Conservation (phyloP, 148 eudicot genomes). For the Diospyros lotus region DNA sequence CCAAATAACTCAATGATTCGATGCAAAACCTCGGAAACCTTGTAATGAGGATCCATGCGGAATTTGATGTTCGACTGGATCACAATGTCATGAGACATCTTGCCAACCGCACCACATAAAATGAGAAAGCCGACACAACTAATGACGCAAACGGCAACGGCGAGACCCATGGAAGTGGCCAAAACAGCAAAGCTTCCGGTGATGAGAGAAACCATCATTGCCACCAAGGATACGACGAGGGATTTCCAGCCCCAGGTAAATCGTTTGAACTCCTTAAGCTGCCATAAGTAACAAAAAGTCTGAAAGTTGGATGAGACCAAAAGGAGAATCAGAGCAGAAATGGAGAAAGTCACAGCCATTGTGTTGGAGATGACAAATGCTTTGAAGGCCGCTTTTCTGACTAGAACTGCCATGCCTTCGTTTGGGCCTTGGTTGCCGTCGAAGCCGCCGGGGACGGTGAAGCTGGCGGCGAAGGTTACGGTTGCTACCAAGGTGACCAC, state of each 20-base stretch:
- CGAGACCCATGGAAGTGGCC: neutral
- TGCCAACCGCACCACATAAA: too few relatives aligned
- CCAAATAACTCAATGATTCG: too few relatives aligned
- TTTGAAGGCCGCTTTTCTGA: constrained; percentile 6
- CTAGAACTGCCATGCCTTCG: constrained; percentile 7
- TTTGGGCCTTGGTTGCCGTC: neutral
- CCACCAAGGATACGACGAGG: neutral
- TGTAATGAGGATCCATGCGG: too few relatives aligned
- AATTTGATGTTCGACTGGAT: too few relatives aligned
- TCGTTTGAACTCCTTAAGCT: neutral
- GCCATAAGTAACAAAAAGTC: too few relatives aligned
- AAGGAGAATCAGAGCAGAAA: neutral
- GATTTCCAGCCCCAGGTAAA: neutral
- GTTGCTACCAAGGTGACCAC: constrained; percentile 11
- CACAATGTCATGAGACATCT: too few relatives aligned
- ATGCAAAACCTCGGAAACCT: too few relatives aligned
- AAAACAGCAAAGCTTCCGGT: neutral
- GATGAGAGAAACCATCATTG: constrained; percentile 6
- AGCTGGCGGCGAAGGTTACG: constrained; percentile 5
- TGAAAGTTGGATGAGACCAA: too few relatives aligned
- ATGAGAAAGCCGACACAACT: neutral
- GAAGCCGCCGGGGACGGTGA: constrained; percentile 6
- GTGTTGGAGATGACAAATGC: neutral
- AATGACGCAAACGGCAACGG: neutral
- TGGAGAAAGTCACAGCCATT: neutral